Base-by-base conservation (phyloP, 495 filamentous ascomycete genomes). In the Beverwykella pulmonaria region DNA sequence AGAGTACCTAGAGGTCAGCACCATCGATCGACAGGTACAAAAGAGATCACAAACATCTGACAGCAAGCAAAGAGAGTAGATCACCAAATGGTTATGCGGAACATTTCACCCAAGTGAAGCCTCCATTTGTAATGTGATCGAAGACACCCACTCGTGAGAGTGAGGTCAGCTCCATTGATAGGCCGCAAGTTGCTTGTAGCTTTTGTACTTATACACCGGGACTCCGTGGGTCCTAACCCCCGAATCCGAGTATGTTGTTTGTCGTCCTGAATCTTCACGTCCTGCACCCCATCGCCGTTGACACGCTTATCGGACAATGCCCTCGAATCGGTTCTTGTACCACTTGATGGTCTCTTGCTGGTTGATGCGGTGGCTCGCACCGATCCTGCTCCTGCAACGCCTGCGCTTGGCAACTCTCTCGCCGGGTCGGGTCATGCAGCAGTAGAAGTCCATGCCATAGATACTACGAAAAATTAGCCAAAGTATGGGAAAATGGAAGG, bases 401-500 rank as follows among this genome's bases (percentile, higher is more conserved):
- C 93, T 88, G 74, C 95, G 92, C 84, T 91, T 92, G 78, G 92
- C 88, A 78, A 99, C 92, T 79, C 94, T 92, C 86, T 95, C 92
- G 83, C 95, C 95, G 67, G 93, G 95, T 74, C 95, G 92, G 84
- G 92, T 90, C 95, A 99, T 99, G 91, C 93, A 97, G 90, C 88
- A 92, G 90, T 97, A 99, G 87, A 99, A 99, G 86, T 99, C 95
- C 95, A 99, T 99, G 82, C 95, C 95, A 86, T 99, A 99, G 82
- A 99, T 71, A 71, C 65, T 69, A 23, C 19, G n/a, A n/a, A 20
- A 14, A 23, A 53, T 69, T 46, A 69, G 67, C 48, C 0, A 30
- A 30, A 4, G 29, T 53, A 23, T 26, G 14, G 1, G 3, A 6
- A n/a, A 12, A n/a, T 4, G 14, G 20, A 2, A 5, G 19, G 36